These are phyloP conservation scores for Fragilariopsis cylindrus DNA, from an alignment of 108 stramenopile species.

Conservation along the genomic window DNA sequence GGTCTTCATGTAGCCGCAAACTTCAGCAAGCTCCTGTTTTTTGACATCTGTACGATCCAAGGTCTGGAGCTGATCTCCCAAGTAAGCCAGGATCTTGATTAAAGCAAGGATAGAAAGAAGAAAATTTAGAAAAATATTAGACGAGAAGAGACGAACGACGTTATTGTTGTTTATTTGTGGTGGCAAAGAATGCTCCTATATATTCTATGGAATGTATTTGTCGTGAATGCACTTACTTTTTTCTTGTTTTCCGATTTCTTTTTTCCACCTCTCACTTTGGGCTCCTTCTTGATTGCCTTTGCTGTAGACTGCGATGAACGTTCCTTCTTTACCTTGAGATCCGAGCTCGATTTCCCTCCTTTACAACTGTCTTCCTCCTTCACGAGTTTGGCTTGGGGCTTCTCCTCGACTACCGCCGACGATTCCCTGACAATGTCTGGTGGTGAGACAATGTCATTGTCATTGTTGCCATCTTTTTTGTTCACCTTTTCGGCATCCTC, in stretches of 20 bases:
- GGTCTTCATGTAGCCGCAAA: background rate
- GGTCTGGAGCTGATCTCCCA: background rate
- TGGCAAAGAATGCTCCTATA: background rate
- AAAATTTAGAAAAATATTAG: background rate
- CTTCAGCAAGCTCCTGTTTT: slow-evolving; percentile 9
- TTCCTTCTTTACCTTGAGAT: too few species aligned
- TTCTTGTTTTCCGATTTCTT: slow-evolving; percentile 11
- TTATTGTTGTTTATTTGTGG: background rate
- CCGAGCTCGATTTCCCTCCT: too few species aligned
- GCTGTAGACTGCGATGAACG: too few species aligned
- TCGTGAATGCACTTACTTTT: background rate
- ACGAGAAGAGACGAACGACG: background rate
- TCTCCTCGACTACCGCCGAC: too few species aligned
- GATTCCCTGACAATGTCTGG: too few species aligned
- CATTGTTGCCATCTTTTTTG: background rate
- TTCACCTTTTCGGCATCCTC: background rate
- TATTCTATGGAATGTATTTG: background rate
- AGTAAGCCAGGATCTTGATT: slow-evolving; percentile 5
- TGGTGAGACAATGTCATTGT: too few species aligned
- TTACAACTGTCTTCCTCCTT: background rate
- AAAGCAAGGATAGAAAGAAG: background rate
- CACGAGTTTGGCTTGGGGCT: background rate
- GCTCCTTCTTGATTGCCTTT: background rate
- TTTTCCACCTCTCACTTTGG: background rate
- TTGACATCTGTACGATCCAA: background rate